Evolutionary conservation across 208 protist genomes (phyloP).

Genomic region (Polymyxa betae): DNA sequence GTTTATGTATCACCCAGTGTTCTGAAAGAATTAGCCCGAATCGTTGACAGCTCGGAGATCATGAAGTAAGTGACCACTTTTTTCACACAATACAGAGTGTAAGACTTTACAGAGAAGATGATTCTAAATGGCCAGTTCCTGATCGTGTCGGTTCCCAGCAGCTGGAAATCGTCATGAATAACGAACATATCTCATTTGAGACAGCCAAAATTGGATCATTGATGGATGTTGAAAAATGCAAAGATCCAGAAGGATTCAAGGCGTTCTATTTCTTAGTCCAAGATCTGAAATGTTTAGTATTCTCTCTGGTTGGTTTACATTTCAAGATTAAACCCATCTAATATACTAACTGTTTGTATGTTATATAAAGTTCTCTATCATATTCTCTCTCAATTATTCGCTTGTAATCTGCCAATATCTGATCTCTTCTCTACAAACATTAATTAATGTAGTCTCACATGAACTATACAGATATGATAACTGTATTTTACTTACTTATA

Average conservation of each 20-base stretch:
- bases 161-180: conserved; percentile 82
- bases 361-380: not conserved
- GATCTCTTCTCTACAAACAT: no score
- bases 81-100: conserved; percentile 58
- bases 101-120: conserved; percentile 67
- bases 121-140: conserved; percentile 80
- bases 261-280: conserved; percentile 89
- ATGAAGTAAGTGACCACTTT: conserved; percentile 70
- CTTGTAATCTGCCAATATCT: no score
- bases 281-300: conserved; percentile 87
- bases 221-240: conserved; percentile 79
- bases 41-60: conserved; percentile 82
- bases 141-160: conserved; percentile 84
- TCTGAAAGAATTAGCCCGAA: conserved; percentile 80
- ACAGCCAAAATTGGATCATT: conserved; percentile 85
- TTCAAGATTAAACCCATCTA: conserved; percentile 80
- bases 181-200: conserved; percentile 88
- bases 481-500: no score
- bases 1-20: conserved; percentile 79
- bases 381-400: no score
- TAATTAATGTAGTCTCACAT: no score
- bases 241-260: conserved; percentile 86
- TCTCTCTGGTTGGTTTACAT: conserved; percentile 85
- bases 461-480: no score
- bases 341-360: not conserved